These are phyloP conservation scores for Apiospora malaysiana DNA, from an alignment of 2,329 filamentous ascomycete species.

Conservation along the genomic window DNA sequence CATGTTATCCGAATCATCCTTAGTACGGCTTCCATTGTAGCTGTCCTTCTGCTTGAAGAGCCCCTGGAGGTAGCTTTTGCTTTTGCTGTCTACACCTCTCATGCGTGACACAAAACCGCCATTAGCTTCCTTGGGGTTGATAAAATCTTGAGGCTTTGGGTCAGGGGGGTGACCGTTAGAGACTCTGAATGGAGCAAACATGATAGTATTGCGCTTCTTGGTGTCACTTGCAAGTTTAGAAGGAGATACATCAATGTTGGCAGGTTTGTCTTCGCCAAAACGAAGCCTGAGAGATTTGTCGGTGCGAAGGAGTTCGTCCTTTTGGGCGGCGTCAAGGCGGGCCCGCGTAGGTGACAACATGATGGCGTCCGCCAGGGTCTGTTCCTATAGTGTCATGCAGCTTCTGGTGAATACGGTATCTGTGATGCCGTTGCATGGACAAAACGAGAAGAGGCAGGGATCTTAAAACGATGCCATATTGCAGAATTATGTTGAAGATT, in stretches of 20 bases:
- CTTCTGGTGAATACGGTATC: background rate
- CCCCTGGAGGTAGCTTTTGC: background rate
- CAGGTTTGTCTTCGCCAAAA: conserved; percentile 27
- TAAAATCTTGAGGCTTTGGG: background rate
- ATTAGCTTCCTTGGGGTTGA: background rate
- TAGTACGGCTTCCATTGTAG: background rate
- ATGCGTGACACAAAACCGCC: background rate
- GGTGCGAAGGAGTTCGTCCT: conserved; percentile 11
- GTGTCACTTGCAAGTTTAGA: conserved; percentile 23
- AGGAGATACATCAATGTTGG: conserved; percentile 21
- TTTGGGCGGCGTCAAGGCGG: background rate
- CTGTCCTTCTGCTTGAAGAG: background rate
- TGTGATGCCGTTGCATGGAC: background rate
- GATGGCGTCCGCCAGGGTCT: background rate
- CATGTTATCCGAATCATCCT: background rate
- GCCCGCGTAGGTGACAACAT: conserved; percentile 9
- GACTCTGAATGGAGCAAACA: conserved; percentile 27
- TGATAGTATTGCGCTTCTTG: conserved; percentile 28
- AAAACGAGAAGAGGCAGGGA: background rate
- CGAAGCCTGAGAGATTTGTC: conserved; percentile 28
- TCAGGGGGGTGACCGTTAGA: background rate
- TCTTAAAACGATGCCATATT: background rate
- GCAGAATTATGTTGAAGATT: background rate
- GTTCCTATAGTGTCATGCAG: background rate
- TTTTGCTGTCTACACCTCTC: background rate